Conservation (phyloP, 768 basidiomycete species). For the Boletus eberwhitei region DNA sequence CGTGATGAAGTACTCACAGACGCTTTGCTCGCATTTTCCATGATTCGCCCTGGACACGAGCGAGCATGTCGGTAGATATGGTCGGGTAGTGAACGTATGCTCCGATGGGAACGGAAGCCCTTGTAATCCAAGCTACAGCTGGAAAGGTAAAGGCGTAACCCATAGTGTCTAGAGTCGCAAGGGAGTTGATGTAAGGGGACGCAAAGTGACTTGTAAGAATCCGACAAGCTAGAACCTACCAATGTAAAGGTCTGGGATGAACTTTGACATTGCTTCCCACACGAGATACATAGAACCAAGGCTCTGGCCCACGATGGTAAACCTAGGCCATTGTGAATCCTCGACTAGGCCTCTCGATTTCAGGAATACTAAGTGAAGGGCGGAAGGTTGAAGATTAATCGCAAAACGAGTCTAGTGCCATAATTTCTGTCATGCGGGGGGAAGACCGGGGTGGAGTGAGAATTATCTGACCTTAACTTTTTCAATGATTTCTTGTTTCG, state of each 20-base stretch:
- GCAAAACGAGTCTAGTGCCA: constrained; percentile 68
- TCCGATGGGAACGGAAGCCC: constrained; percentile 64
- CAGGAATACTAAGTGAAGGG: constrained; percentile 82
- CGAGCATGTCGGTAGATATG: constrained; percentile 92
- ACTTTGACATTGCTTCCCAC: constrained; percentile 72
- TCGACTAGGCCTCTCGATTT: constrained; percentile 68
- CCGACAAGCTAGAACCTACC: constrained; percentile 46
- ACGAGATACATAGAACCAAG: constrained; percentile 81
- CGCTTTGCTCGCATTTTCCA: constrained; percentile 27
- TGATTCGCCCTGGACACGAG: constrained; percentile 51
- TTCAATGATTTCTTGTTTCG: constrained; percentile 74
- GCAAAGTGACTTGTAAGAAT: background rate
- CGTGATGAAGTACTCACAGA: constrained; percentile 16
- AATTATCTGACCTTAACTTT: constrained; percentile 66
- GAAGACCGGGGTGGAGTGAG: background rate
- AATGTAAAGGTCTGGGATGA: constrained; percentile 89
- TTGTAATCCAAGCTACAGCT: constrained; percentile 55
- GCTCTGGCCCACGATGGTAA: constrained; percentile 91
- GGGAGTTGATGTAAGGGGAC: constrained; percentile 6
- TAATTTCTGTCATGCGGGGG: background rate
- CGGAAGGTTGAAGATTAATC: constrained; percentile 61
- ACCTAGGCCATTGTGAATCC: constrained; percentile 80
- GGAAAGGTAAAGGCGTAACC: constrained; percentile 95
- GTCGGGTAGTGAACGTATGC: constrained; percentile 97
- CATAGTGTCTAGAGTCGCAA: constrained; percentile 75